Evolutionary conservation across 2,329 filamentous ascomycete genomes (phyloP).

Genomic region (Dactylellina haptotyla): DNA sequence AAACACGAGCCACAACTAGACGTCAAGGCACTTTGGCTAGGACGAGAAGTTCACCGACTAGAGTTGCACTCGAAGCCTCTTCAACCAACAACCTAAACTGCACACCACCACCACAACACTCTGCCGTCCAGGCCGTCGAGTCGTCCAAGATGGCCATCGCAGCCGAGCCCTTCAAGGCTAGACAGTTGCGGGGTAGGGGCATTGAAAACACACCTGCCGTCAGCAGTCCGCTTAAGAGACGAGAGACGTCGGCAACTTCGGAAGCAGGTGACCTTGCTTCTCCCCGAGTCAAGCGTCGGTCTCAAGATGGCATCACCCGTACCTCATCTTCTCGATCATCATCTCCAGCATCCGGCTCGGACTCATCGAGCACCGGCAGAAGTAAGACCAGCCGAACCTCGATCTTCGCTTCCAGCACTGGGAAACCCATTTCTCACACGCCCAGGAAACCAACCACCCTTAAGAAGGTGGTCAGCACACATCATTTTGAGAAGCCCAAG

Average conservation of each 20-base stretch:
- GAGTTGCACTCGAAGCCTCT: conserved; percentile 56
- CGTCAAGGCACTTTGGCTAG: conserved; percentile 55
- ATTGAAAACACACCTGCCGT: conserved; percentile 65
- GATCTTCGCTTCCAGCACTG: conserved; percentile 59
- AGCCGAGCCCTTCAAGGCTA: conserved; percentile 62
- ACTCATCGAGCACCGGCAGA: conserved; percentile 63
- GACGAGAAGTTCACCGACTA: conserved; percentile 55
- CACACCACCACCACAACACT: conserved; percentile 54
- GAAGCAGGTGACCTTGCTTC: conserved; percentile 82
- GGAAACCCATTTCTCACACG: conserved; percentile 62
- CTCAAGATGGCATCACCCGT: conserved; percentile 80
- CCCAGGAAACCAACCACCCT: conserved; percentile 55
- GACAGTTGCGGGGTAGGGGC: conserved; percentile 65
- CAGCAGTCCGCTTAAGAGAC: conserved; percentile 88
- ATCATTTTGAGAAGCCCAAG: conserved; percentile 56
- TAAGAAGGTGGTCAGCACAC: conserved; percentile 49
- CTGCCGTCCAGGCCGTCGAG: conserved; percentile 45
- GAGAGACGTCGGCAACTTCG: conserved; percentile 87
- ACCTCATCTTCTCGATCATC: conserved; percentile 63
- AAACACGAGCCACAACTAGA: conserved; percentile 54
- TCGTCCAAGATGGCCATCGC: conserved; percentile 63
- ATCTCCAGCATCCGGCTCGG: conserved; percentile 62
- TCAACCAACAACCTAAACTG: conserved; percentile 57
- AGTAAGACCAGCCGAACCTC: conserved; percentile 67
- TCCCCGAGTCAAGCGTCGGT: conserved; percentile 85